Base-by-base conservation (phyloP, 2,329 filamentous ascomycete genomes). In the Fusarium oxysporum region DNA sequence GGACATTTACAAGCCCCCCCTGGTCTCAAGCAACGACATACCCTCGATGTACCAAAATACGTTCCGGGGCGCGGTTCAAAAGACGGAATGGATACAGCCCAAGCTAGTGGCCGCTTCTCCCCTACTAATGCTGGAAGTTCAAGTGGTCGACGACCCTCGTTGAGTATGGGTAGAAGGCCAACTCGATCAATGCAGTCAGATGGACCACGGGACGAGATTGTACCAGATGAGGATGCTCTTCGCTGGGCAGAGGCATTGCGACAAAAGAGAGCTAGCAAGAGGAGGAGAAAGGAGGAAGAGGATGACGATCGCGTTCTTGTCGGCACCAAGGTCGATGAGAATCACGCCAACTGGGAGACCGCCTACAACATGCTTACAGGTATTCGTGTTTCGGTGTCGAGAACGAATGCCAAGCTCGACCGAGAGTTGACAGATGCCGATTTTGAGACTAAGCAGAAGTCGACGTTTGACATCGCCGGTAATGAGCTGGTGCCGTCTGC, bases 321-420 rank as follows among this genome's bases (percentile, higher is more conserved):
- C 23, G 96, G 96, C 67, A 99, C 94, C 65, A 98, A 98, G 84
- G 96, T 99, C 58, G 96, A 99, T 80, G 95, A 98, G 85, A 93
- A 94, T 78, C 96, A 99, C 82, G 93, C 94, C 75, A 98, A 98
- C 82, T 99, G 93, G 92, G 95, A 97, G 48, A 98, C 95, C 4
- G 96, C 96, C 66, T 99, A 99, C 86, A 99, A 99, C 83, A 99
- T 99, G 96, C 89, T 99, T 84, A 99, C 96, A 43, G 96, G 96
- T 72, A 99, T 99, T 80, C 95, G 96, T 62, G 97, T 98, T 78
- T 95, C 94, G 47, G 96, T 99, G 32, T 98, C 95, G 72, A 89
- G 96, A 78, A 97, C 95, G 63, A 98, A 99, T 80, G 96, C 96
- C 48, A 99, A 99, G 84, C 90, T 98, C 82, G 95, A 98, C 82